Base-by-base conservation (phyloP, 2,329 filamentous ascomycete genomes). In the Exophiala phaeomuriformis region DNA sequence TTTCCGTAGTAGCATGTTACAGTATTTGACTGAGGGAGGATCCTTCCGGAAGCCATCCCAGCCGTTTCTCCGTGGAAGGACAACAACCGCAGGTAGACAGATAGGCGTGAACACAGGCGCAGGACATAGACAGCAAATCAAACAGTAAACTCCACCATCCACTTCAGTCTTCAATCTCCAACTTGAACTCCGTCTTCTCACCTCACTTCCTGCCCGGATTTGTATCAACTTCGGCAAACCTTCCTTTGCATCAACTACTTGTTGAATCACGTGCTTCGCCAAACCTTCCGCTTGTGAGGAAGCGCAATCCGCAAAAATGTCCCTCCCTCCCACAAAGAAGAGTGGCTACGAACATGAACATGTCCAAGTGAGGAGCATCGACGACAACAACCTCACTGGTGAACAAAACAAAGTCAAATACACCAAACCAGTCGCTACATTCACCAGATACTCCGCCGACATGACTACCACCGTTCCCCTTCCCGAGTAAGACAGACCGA, bases 401-500 rank as follows among this genome's bases (percentile, higher is more conserved):
- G 28, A 32, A 32, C 6, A 45, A 28, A 28, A 41, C 41, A 30
- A 37, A 44, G 35, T 27, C 39, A 12, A 19, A 19, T 19, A 78
- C 52, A 76, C 95, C 30, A 78, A 89, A 66, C 90, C 90, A 61
- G 80, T 91, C 79, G 3, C n/a, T n/a, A 95, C 94, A 74, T 95
- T 95, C 70, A 88, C 85, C 3, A 94, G 89, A 0, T 95, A 96
- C 69, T 90, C 87, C 8, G 84, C 87, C 8, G 84, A 85, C 76
- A 58, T 58, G 56, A 52, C 56, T 45, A 45, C 55, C 37, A 19
- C 45, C 28, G 36, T 27, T 30, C 43, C 55, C 37, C 9, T 46
- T 19, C 27, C 30, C 28, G 51, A 57, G 55, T 57, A 49, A 28
- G 55, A 45, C 10, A 2, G 19, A 3, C 29, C 4, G 9, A 19